Evolutionary conservation across 352 stramenopile species (phyloP).

Genomic region (Phytophthora melonis): DNA sequence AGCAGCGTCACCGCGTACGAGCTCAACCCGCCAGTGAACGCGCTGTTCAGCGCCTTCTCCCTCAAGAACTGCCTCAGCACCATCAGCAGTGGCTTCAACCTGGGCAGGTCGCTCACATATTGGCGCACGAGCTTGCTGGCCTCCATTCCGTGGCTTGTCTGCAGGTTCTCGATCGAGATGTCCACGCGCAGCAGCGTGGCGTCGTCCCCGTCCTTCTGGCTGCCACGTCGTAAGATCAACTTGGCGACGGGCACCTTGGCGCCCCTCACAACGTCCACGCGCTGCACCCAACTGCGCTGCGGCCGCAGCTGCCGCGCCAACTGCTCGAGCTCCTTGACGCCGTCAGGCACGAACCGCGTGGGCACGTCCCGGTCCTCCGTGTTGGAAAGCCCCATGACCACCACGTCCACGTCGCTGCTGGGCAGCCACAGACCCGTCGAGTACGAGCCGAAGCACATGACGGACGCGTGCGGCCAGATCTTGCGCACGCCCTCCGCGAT

Average conservation of each 20-base stretch:
- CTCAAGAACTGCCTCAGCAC: slow-evolving; percentile 90
- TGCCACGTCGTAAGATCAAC: slow-evolving; percentile 65
- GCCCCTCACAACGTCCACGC: slow-evolving; percentile 83
- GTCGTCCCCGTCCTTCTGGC: slow-evolving; percentile 30
- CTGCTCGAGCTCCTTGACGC: slow-evolving; percentile 65
- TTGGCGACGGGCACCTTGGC: slow-evolving; percentile 91
- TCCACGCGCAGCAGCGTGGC: slow-evolving; percentile 72
- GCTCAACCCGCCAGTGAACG: slow-evolving; percentile 90
- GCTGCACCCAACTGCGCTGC: slow-evolving; percentile 75
- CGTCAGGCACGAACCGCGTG: slow-evolving; percentile 55
- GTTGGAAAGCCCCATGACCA: slow-evolving; percentile 77
- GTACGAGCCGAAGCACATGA: slow-evolving; percentile 88
- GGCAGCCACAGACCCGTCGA: slow-evolving; percentile 89
- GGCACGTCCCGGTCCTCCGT: slow-evolving; percentile 47
- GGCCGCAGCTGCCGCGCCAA: slow-evolving; percentile 58
- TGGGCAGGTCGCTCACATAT: slow-evolving; percentile 72
- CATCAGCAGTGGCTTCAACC: slow-evolving; percentile 83
- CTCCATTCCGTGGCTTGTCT: slow-evolving; percentile 83
- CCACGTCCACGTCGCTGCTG: slow-evolving; percentile 90
- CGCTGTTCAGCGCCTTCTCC: slow-evolving; percentile 90
- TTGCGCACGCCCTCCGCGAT: slow-evolving; percentile 69
- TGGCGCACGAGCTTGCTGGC: slow-evolving; percentile 84
- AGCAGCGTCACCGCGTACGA: slow-evolving; percentile 91
- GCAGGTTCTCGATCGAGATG: slow-evolving; percentile 90
- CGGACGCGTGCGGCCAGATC: slow-evolving; percentile 79